These are phyloP conservation scores for Datura wrightii DNA, from an alignment of 257 asterid species.

Conservation along the genomic window DNA sequence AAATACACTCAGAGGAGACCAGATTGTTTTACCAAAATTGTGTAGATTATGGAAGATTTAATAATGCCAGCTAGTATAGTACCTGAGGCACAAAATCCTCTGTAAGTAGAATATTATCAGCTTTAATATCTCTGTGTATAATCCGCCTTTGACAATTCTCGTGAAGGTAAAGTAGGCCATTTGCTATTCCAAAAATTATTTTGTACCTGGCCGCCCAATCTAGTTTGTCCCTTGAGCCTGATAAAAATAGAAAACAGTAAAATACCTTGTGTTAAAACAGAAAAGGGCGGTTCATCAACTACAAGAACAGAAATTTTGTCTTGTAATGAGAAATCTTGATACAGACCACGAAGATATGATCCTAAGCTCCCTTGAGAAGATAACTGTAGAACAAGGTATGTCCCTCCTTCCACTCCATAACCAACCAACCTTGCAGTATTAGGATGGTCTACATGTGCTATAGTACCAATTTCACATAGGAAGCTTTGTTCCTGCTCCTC, in stretches of 20 bases:
- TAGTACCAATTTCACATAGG: constrained; percentile 69
- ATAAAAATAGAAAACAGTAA: background rate
- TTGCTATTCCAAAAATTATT: constrained; percentile 66
- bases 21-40: constrained; percentile 24
- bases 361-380: constrained; percentile 71
- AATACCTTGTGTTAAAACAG: background rate
- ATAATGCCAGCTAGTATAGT: constrained; percentile 16
- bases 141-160: constrained; percentile 65
- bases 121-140: constrained; percentile 73
- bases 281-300: background rate
- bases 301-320: background rate
- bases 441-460: constrained; percentile 75
- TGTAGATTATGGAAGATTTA: constrained; percentile 6
- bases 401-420: constrained; percentile 79
- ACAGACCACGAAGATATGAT: constrained; percentile 64
- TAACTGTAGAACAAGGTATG: constrained; percentile 60
- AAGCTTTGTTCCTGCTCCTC: constrained; percentile 56
- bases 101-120: constrained; percentile 67
- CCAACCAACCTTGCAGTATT: constrained; percentile 78
- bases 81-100: constrained; percentile 76
- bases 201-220: constrained; percentile 66
- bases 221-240: constrained; percentile 53
- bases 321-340: background rate
- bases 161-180: constrained; percentile 69
- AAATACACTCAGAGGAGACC: background rate